Evolutionary conservation across 768 basidiomycete species (phyloP).

Genomic region (Neoboletus brunneissimus): DNA sequence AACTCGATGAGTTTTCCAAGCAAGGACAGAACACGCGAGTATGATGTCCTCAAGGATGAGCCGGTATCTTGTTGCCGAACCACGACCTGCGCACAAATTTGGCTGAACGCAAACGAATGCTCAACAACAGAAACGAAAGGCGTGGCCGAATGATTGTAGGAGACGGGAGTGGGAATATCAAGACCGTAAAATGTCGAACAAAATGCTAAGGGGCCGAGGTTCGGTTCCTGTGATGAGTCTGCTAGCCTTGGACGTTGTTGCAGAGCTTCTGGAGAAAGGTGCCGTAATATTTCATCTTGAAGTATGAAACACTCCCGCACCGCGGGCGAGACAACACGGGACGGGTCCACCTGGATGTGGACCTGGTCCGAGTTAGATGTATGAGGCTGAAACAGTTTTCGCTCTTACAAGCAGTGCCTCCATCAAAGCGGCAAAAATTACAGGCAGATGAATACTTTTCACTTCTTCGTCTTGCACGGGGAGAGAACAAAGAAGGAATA

Average conservation of each 20-base stretch:
- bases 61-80: conserved; percentile 32
- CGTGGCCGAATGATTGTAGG: conserved; percentile 27
- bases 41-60: conserved; percentile 44
- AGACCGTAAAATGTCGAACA: conserved; percentile 63
- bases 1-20: conserved; percentile 49
- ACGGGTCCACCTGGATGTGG: conserved; percentile 36
- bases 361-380: conserved; percentile 27
- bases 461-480: conserved; percentile 85
- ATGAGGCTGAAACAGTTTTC: neutral
- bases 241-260: conserved; percentile 49
- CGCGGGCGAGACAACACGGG: conserved; percentile 34
- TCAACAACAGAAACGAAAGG: conserved; percentile 63
- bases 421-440: conserved; percentile 67
- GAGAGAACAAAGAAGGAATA: conserved; percentile 73
- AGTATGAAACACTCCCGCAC: conserved; percentile 47
- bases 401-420: conserved; percentile 59
- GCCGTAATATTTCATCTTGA: conserved; percentile 50
- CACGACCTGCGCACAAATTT: conserved; percentile 41
- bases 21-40: conserved; percentile 50
- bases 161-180: conserved; percentile 25
- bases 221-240: conserved; percentile 33
- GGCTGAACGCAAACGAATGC: conserved; percentile 47
- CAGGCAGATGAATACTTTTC: conserved; percentile 72
- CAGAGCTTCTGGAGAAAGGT: conserved; percentile 49
- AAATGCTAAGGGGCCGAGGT: conserved; percentile 48